Percentiles rank a stretch among this genome's conserved stretches.
Evolutionary conservation across 805 yeast genomes (phyloP).

Genomic region (Kodamaea leandrae): DNA sequence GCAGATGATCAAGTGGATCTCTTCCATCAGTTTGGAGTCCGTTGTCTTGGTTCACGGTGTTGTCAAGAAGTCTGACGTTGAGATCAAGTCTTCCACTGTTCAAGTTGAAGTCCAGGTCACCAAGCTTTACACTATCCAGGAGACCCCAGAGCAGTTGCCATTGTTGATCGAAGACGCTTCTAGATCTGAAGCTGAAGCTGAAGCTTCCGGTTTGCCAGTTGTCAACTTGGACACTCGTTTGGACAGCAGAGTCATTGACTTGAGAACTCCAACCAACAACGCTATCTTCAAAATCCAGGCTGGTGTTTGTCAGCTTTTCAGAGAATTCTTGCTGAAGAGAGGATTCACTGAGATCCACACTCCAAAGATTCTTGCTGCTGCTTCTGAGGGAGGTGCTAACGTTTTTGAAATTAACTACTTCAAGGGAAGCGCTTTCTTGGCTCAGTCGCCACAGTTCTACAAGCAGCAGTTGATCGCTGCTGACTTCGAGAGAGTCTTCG

Average conservation of each 20-base stretch:
- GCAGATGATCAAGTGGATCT: slow-evolving; percentile 96
- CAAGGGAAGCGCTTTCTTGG: slow-evolving; percentile 88
- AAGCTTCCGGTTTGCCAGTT: slow-evolving; percentile 84
- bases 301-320: slow-evolving; percentile 83
- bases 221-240: slow-evolving; percentile 96
- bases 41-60: slow-evolving; percentile 88
- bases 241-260: slow-evolving; percentile 92
- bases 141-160: slow-evolving; percentile 91
- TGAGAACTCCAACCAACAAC: slow-evolving; percentile 96
- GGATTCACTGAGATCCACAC: slow-evolving; percentile 91
- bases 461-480: slow-evolving; percentile 98
- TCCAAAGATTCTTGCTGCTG: slow-evolving; percentile 92
- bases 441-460: slow-evolving; percentile 97
- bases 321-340: slow-evolving; percentile 71
- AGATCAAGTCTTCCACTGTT: slow-evolving; percentile 84
- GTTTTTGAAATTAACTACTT: slow-evolving; percentile 93
- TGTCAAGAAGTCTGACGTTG: slow-evolving; percentile 80
- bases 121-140: slow-evolving; percentile 73
- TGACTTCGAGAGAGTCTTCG: slow-evolving; percentile 94
- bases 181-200: slow-evolving; percentile 92
- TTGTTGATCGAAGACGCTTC: slow-evolving; percentile 94
- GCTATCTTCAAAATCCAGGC: slow-evolving; percentile 93
- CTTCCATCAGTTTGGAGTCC: slow-evolving; percentile 79
- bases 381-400: slow-evolving; percentile 97
- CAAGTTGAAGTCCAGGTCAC: slow-evolving; percentile 82